phyloP scores from a whole-genome alignment of 306 rosid genomes.

The Nissolia schottii region DNA sequence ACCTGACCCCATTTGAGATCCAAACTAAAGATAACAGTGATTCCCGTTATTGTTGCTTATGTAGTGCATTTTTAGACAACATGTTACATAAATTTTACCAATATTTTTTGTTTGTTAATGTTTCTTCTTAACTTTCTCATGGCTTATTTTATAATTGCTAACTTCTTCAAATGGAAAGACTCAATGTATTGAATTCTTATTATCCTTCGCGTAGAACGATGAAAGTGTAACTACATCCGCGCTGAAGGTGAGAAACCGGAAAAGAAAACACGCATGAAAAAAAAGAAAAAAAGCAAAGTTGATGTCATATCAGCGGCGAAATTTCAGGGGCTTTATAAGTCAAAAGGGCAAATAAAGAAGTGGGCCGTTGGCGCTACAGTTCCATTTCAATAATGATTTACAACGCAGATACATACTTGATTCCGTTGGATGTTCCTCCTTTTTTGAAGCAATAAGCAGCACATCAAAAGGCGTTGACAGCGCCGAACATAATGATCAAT shows the following conservation, averaged over 20 bases:
- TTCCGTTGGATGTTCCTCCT: neutral
- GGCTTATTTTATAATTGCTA: too few species aligned
- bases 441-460: conserved; percentile 19
- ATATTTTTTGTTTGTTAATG: too few species aligned
- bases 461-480: conserved; percentile 29
- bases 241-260: neutral
- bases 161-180: too few species aligned
- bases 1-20: too few species aligned
- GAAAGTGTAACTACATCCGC: neutral
- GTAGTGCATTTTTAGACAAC: too few species aligned
- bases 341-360: neutral
- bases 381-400: conserved; percentile 27
- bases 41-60: too few species aligned
- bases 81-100: too few species aligned
- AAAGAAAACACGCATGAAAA: neutral
- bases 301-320: neutral
- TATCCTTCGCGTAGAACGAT: too few species aligned
- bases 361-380: conserved; percentile 1
- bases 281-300: neutral
- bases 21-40: too few species aligned
- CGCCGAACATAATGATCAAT: conserved; percentile 36
- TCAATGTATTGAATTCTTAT: too few species aligned
- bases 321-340: conserved; percentile 6
- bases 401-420: neutral
- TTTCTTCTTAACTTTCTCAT: too few species aligned